Base-by-base conservation (phyloP, 345 rosid genomes). In the Eucalyptus albens region DNA sequence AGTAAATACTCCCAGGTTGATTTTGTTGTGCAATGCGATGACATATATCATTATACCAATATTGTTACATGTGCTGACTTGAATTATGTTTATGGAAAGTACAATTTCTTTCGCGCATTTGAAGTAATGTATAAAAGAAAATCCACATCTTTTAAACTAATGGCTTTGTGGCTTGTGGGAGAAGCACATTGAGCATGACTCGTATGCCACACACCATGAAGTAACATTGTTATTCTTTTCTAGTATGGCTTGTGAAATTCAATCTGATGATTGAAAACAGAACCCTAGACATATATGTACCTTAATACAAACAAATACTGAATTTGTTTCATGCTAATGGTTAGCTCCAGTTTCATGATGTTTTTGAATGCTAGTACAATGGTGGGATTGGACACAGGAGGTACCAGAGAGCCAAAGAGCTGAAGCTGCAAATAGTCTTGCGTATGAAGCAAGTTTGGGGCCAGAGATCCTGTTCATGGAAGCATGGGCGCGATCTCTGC, bases 401-500 rank as follows among this genome's bases (percentile, higher is more conserved):
- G 98, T 97, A 17, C 97, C 96, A 0, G 97, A 96, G 88, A 92
- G 91, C 90, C 98, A 95, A 81, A 93, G 97, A 91, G 94, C 96
- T 3, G 99, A 97, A 85, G 94, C 98, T 0, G 99, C 98, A 11
- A 96, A 96, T 87, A 96, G 98, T 90, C 98, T 96, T 5, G 98
- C 94, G 44, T 96, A 95, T 77, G 99, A 97, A 89, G 99, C 99
- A 44, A 96, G 95, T 85, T 95, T 96, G 90, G 99, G 93, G 93
- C 95, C 55, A 92, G 97, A 91, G 98, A 97, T 90, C 99, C 99
- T 2, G 97, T 97, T 29, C 95, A 96, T 87, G 99, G 99, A n/a
- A 96, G 98, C 94, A 95, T 95, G 95, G 98, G 99, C 83, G 98
- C 96, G 91, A 96, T 97, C 72, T 96, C 96, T 87, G 94, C 96